Conservation (phyloP, 2,329 filamentous ascomycete species). For the Neurospora crassa region DNA sequence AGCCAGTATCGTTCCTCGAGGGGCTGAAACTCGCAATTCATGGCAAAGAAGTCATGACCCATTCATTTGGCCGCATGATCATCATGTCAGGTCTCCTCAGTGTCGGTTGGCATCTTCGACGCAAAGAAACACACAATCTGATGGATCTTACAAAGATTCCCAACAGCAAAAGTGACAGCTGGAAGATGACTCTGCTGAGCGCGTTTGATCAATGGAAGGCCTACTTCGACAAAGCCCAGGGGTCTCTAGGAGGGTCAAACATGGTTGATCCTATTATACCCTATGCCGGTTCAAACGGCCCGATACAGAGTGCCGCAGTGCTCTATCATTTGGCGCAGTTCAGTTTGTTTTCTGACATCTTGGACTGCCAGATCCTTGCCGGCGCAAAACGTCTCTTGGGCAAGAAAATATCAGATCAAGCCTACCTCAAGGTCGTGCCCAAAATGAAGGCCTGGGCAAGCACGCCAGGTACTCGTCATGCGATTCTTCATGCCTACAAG, state of each 20-base stretch:
- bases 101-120: slow-evolving; percentile 85
- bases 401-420: slow-evolving; percentile 65
- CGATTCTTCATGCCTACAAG: slow-evolving; percentile 74
- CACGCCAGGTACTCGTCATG: slow-evolving; percentile 65
- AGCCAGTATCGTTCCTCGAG: slow-evolving; percentile 72
- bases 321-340: slow-evolving; percentile 84
- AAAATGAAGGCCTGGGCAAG: slow-evolving; percentile 76
- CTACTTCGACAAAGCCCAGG: slow-evolving; percentile 67
- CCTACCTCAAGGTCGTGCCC: slow-evolving; percentile 62
- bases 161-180: slow-evolving; percentile 58
- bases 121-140: slow-evolving; percentile 76
- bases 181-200: slow-evolving; percentile 65
- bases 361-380: slow-evolving; percentile 84
- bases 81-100: slow-evolving; percentile 86
- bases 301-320: slow-evolving; percentile 71
- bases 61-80: slow-evolving; percentile 80
- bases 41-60: slow-evolving; percentile 70
- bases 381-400: slow-evolving; percentile 69
- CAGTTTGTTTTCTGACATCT: slow-evolving; percentile 78
- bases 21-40: slow-evolving; percentile 77
- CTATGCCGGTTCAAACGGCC: slow-evolving; percentile 46
- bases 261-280: slow-evolving; percentile 30
- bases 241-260: slow-evolving; percentile 22
- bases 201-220: slow-evolving; percentile 83
- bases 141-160: slow-evolving; percentile 57